Evolutionary conservation across 768 basidiomycete genomes (phyloP), one percentile per base, ranked within the genome.

Genomic region (Dacryopinax spathularia): DNA sequence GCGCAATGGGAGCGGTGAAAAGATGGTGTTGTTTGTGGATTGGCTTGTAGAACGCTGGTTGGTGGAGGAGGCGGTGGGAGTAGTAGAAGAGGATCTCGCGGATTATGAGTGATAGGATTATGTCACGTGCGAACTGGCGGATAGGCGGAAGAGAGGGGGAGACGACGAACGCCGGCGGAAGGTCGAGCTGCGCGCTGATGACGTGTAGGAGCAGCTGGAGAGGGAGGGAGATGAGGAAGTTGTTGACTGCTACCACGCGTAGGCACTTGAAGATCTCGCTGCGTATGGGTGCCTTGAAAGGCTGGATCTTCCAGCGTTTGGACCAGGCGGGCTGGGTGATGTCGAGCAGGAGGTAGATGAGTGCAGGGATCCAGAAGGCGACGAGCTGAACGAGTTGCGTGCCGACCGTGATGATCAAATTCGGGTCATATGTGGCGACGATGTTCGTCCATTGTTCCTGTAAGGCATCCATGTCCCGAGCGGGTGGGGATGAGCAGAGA

Each of bases 71-170:
- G 27, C 72, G 68, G 43, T 73, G 73, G 9, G 66, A 65, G 66
- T 74, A 73, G 63, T 74, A 74, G 60, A 73, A 73, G 4, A 72
- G 60, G 27, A 72, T 60, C 60, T 74, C 73, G 16, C 71, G 73
- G n/a, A 70, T 31, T 48, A 74, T 29, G 18, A 67, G 59, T 29
- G 66, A 66, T 22, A 69, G 34, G 16, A 66, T 41, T 34, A 73
- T 48, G 56, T 73, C 71, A 7, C 66, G 62, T 9, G 67, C 22
- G 65, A 73, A 59, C 35, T 69, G 66, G 1, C 34, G 25, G 18
- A 41, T 3, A 15, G 65, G 41, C 22, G 73, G 73, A 27, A 72
- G 66, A 34, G 15, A 7, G 31, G 65, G 9, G 22, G 71, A 70
- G 37, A 72, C 68, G 16, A 68, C 66, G 56, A 68, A 70, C 0